phyloP scores from a whole-genome alignment of 106 monocot species.

The Posidonia australis region DNA sequence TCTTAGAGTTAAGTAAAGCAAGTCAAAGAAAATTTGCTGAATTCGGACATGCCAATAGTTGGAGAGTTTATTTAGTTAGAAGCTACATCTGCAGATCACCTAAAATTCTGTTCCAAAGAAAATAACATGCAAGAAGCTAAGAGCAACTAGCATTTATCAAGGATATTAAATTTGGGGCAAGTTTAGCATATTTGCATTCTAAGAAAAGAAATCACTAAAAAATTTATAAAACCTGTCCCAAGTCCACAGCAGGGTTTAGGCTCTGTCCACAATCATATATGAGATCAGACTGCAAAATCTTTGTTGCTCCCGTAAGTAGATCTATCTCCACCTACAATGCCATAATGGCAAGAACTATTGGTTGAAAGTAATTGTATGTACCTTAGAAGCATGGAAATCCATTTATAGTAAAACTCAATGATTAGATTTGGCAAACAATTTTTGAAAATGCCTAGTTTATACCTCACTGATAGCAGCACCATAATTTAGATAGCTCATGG shows the following conservation, averaged over 20 bases:
- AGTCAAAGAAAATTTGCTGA: too few relatives aligned
- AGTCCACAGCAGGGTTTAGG: slow-evolving; percentile 82
- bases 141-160: too few relatives aligned
- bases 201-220: not conserved
- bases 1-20: too few relatives aligned
- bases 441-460: not conserved
- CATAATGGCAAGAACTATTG: too few relatives aligned
- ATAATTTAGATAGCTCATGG: slow-evolving; percentile 50
- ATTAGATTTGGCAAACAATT: not conserved
- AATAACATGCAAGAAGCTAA: too few relatives aligned
- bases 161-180: not conserved
- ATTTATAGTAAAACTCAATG: not conserved
- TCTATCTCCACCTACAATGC: slow-evolving; percentile 70
- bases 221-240: slow-evolving; percentile 61
- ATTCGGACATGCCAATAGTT: too few relatives aligned
- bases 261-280: slow-evolving; percentile 77
- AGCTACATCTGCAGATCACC: too few relatives aligned
- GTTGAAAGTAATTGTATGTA: too few relatives aligned
- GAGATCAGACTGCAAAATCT: slow-evolving; percentile 50
- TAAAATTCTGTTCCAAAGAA: too few relatives aligned
- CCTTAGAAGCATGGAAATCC: not conserved
- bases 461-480: slow-evolving; percentile 88
- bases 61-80: too few relatives aligned
- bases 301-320: slow-evolving; percentile 62
- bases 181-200: not conserved